Percentiles rank a stretch among this genome's conserved stretches.
These are phyloP conservation scores for Ramularia endophylla DNA, from an alignment of 2,329 filamentous ascomycete species.

Conservation along the genomic window DNA sequence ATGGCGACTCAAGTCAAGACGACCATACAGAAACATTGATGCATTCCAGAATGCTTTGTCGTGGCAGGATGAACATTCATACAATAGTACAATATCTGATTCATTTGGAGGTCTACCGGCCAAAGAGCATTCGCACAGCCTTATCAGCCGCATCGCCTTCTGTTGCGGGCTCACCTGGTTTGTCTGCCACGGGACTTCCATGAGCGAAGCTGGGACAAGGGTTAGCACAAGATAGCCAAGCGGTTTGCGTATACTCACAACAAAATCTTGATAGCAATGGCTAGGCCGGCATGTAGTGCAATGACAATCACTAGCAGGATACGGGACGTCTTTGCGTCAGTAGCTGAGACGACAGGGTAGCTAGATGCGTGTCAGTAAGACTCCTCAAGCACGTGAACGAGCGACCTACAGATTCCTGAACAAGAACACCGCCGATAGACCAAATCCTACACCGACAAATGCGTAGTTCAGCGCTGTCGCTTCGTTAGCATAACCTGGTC, in stretches of 20 bases:
- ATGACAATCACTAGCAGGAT: conserved; percentile 78
- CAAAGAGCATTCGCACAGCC: conserved; percentile 8
- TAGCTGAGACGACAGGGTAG: conserved; percentile 80
- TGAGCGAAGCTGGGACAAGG: too few species aligned
- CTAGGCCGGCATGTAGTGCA: conserved; percentile 77
- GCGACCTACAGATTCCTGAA: conserved; percentile 69
- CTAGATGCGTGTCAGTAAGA: conserved; percentile 10
- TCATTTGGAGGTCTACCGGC: too few species aligned
- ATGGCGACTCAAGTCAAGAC: too few species aligned
- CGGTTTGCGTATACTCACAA: too few species aligned
- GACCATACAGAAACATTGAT: too few species aligned
- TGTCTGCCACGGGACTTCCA: conserved; percentile 29
- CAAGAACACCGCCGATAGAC: conserved; percentile 73
- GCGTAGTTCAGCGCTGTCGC: conserved; percentile 72
- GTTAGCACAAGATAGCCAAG: too few species aligned
- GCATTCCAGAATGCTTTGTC: too few species aligned
- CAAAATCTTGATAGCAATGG: conserved; percentile 90
- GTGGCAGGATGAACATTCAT: too few species aligned
- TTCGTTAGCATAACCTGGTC: conserved; percentile 10
- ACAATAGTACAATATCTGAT: too few species aligned
- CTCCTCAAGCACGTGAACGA: not conserved
- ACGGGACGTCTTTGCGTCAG: conserved; percentile 87
- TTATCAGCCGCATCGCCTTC: conserved; percentile 11
- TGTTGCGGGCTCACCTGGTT: conserved; percentile 9
- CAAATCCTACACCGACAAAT: conserved; percentile 84